Percentiles rank a stretch among this genome's conserved stretches.
Evolutionary conservation across 768 basidiomycete species (phyloP).

Genomic region (Leccinellum rugosiceps): DNA sequence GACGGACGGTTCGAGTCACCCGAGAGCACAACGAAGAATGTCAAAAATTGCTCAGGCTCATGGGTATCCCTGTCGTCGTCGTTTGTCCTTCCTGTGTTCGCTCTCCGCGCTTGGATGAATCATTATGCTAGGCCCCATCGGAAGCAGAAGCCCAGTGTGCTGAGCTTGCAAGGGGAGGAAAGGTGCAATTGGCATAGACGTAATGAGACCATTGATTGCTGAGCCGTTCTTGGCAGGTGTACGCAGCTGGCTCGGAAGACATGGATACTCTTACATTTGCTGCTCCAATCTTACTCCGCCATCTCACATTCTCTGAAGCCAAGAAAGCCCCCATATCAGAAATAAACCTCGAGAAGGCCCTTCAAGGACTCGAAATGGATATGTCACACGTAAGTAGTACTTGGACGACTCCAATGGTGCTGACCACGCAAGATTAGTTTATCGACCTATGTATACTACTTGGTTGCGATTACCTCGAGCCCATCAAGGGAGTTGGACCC

Average conservation of each 20-base stretch:
- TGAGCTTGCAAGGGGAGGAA: conserved; percentile 93
- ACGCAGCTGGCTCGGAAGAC: conserved; percentile 97
- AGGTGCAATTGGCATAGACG: conserved; percentile 44
- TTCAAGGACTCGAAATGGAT: conserved; percentile 87
- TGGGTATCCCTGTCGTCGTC: conserved; percentile 96
- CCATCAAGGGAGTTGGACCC: conserved; percentile 95
- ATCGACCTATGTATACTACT: conserved; percentile 95
- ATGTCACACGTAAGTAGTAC: conserved; percentile 71
- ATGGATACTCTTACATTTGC: conserved; percentile 99
- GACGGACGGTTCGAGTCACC: conserved; percentile 93
- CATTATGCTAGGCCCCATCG: conserved; percentile 76
- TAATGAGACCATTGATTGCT: not conserved
- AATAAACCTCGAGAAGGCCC: conserved; percentile 75
- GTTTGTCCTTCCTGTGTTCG: conserved; percentile 43
- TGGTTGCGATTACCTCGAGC: conserved; percentile 98
- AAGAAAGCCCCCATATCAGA: conserved; percentile 96
- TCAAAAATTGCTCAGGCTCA: conserved; percentile 76
- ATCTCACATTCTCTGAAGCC: conserved; percentile 96
- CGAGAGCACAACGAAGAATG: conserved; percentile 97
- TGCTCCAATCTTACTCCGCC: conserved; percentile 87
- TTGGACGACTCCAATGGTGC: not conserved
- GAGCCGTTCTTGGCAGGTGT: conserved; percentile 54
- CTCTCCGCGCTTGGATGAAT: not conserved
- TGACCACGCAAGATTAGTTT: conserved; percentile 52
- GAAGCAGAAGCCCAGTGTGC: conserved; percentile 99